These are phyloP conservation scores for Tolypocladium paradoxum DNA, from an alignment of 2,329 filamentous ascomycete species.

Conservation along the genomic window DNA sequence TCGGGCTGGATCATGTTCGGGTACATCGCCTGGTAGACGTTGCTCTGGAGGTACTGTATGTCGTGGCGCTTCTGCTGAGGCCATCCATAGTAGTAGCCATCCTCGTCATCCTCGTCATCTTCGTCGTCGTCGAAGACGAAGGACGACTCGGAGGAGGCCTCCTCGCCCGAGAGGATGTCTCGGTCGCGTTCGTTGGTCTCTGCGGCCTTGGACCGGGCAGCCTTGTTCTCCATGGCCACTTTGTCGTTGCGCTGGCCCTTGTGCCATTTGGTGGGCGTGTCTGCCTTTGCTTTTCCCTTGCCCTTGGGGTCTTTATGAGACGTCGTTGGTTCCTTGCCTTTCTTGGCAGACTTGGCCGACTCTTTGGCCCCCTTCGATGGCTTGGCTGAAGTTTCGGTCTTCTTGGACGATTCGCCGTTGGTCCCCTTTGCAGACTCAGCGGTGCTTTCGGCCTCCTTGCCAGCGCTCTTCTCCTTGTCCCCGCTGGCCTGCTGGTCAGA, in stretches of 20 bases:
- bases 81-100: conserved; percentile 2
- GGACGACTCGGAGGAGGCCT: conserved; percentile 14
- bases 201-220: conserved; percentile 5
- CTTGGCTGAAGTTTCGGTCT: neutral
- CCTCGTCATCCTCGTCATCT: neutral
- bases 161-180: conserved; percentile 15
- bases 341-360: neutral
- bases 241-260: conserved; percentile 9
- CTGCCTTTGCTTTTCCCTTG: conserved; percentile 3
- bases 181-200: conserved; percentile 1
- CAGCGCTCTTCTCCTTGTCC: neutral
- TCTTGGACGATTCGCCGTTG: neutral
- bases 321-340: neutral
- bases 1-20: conserved; percentile 11
- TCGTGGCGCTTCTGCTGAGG: conserved; percentile 11
- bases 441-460: neutral
- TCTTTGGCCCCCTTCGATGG: neutral
- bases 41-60: conserved; percentile 18
- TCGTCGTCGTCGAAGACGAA: conserved; percentile 8
- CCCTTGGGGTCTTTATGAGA: neutral
- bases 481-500: conserved; percentile 1
- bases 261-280: conserved; percentile 6
- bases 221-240: conserved; percentile 11
- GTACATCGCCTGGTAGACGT: conserved; percentile 20
- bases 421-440: neutral